Conservation (phyloP, 768 basidiomycete species). For the Pleurotus platypus region DNA sequence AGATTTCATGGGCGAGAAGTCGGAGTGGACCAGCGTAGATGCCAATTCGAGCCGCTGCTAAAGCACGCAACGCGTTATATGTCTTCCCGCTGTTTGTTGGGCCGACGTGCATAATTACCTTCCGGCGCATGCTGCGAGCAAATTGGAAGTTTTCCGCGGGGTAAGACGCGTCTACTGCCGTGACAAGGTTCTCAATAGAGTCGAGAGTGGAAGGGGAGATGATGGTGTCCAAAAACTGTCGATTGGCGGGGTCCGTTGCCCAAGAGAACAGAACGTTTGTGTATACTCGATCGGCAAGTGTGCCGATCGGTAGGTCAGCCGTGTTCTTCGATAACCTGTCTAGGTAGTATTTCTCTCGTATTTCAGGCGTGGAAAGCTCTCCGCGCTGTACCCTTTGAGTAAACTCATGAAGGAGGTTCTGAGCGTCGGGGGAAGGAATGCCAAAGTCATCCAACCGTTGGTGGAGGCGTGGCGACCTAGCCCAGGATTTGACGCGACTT, state of each 20-base stretch:
- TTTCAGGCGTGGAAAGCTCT: conserved; percentile 21
- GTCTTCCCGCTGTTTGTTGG: conserved; percentile 99
- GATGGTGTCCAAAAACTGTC: conserved; percentile 17
- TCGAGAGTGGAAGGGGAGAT: conserved; percentile 30
- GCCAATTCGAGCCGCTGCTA: conserved; percentile 71
- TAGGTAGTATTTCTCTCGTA: conserved; percentile 33
- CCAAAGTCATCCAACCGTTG: conserved; percentile 47
- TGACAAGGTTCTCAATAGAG: conserved; percentile 31
- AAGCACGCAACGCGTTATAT: conserved; percentile 84
- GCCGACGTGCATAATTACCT: conserved; percentile 92
- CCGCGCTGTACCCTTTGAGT: conserved; percentile 33
- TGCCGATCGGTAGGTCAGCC: conserved; percentile 15
- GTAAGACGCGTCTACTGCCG: conserved; percentile 36
- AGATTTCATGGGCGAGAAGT: conserved; percentile 93
- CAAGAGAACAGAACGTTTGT: conserved; percentile 55
- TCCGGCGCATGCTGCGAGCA: conserved; percentile 64
- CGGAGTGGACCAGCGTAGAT: conserved; percentile 91
- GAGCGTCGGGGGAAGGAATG: conserved; percentile 34
- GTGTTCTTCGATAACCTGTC: conserved; percentile 37
- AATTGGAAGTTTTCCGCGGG: conserved; percentile 44
- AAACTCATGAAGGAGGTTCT: conserved; percentile 40
- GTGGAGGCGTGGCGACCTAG: conserved; percentile 21
- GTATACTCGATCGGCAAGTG: conserved; percentile 43
- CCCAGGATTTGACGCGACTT: conserved; percentile 36
- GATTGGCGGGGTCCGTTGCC: conserved; percentile 35